Evolutionary conservation across 352 stramenopile species (phyloP), one percentile per base, ranked within the genome.

Genomic region (Phytophthora pistaciae): DNA sequence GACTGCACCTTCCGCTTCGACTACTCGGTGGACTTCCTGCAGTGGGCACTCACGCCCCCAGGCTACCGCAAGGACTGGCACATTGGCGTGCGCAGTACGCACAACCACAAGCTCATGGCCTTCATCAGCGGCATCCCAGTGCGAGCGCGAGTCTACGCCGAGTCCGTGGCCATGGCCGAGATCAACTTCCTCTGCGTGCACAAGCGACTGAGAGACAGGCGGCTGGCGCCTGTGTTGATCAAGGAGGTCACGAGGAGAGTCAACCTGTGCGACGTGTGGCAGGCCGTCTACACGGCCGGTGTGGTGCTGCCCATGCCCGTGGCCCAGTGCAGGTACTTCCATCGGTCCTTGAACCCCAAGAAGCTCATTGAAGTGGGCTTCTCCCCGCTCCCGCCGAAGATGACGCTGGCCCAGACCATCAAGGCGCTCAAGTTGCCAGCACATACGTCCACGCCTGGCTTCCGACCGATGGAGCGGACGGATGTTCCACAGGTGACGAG

Each of bases 141-240:
- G 62, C 90, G 76, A 44, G 78, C 94, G 4, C 72, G 78, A 29
- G 91, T 95, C 25, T 88, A 95, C 73, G 63, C 74, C 1, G 46
- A 88, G 18, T 67, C 61, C 20, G 66, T 93, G 61, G 18, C 54
- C 1, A 90, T 94, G 79, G 96, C 97, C 2, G 97, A 99, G 79
- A 98, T 99, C 65, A 99, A 99, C 80, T 99, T 99, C 78, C 83
- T 99, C 10, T 99, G 98, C 77, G 97, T 99, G 10, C 97, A 99
- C 88, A 99, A 99, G 85, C 99, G 99, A 75, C 82, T 99, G 14
- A 83, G 96, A 20, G 82, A 85, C n/a, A 98, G 98, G 85, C 91
- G 98, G 5, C 75, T 99, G 11, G 98, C 98, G 11, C 98, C 98
- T 0, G 98, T 99, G 44, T 83, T 99, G 0, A 99, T 99, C 81